Evolutionary conservation across 108 stramenopile species (phyloP).

Genomic region (Nannochloropsis gaditana): DNA sequence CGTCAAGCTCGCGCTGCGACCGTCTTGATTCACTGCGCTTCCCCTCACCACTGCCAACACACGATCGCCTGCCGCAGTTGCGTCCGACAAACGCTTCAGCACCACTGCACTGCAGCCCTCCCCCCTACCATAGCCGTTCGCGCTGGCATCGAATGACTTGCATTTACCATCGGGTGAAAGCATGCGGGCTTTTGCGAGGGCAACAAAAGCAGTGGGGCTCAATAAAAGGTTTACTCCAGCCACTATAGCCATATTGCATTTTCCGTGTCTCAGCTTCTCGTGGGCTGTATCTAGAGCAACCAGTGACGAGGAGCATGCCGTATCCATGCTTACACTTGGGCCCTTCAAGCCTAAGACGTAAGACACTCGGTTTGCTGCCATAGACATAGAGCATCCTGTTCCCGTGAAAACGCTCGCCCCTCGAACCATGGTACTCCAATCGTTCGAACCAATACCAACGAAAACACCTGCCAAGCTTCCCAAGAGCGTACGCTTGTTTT

Average conservation of each 20-base stretch:
- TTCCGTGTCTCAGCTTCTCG: conserved; percentile 26
- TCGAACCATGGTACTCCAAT: conserved; percentile 27
- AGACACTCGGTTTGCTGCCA: conserved; percentile 50
- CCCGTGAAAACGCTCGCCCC: conserved; percentile 13
- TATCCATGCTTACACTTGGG: conserved; percentile 51
- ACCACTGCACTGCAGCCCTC: conserved; percentile 45
- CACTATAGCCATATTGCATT: conserved; percentile 41
- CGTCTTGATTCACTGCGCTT: conserved; percentile 53
- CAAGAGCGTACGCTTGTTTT: conserved; percentile 23
- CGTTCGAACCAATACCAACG: conserved; percentile 34
- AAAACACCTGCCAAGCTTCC: conserved; percentile 41
- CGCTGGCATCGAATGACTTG: conserved; percentile 42
- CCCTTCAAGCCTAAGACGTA: conserved; percentile 51
- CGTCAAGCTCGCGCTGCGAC: conserved; percentile 51
- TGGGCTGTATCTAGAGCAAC: conserved; percentile 49
- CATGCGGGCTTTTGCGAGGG: conserved; percentile 49
- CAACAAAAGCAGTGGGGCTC: conserved; percentile 44
- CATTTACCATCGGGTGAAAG: conserved; percentile 44
- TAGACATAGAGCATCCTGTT: conserved; percentile 41
- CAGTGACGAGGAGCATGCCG: conserved; percentile 58
- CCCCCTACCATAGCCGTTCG: conserved; percentile 38
- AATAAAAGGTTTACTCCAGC: conserved; percentile 49
- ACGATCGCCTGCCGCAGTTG: neutral
- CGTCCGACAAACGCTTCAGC: conserved; percentile 21
- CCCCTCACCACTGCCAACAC: conserved; percentile 20